Conservation (phyloP, 441 rosid genomes). For the Lepidium campestre region DNA sequence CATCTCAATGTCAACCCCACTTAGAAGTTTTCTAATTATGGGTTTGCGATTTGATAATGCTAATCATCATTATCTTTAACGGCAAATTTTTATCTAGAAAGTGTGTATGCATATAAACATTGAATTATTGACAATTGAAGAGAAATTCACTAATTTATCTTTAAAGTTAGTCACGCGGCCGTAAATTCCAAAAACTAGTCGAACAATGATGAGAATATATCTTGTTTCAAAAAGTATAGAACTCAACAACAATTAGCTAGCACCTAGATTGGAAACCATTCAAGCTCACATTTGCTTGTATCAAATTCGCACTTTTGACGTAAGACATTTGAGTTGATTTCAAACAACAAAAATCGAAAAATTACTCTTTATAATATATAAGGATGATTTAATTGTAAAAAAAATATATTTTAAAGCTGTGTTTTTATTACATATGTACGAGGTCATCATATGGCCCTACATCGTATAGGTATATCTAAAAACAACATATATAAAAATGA, state of each 20-base stretch:
- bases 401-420: not conserved
- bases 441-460: constrained; percentile 15
- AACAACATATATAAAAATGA: not conserved
- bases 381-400: not conserved
- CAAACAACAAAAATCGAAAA: not conserved
- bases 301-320: not conserved
- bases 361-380: not conserved
- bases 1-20: constrained; percentile 17
- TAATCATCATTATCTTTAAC: not conserved
- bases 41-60: not conserved
- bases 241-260: not conserved
- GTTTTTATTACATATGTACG: constrained; percentile 11
- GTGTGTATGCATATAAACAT: not conserved
- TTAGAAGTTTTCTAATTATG: constrained; percentile 2
- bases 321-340: not conserved
- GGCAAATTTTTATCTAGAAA: not conserved
- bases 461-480: not conserved
- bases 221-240: not conserved
- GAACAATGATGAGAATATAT: not conserved
- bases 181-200: not conserved
- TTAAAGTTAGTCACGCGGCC: not conserved
- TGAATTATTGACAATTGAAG: not conserved
- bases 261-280: not conserved
- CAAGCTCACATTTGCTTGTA: not conserved
- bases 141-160: not conserved